phyloP scores from a whole-genome alignment of 805 yeast species.

The Hanseniaspora vineae region DNA sequence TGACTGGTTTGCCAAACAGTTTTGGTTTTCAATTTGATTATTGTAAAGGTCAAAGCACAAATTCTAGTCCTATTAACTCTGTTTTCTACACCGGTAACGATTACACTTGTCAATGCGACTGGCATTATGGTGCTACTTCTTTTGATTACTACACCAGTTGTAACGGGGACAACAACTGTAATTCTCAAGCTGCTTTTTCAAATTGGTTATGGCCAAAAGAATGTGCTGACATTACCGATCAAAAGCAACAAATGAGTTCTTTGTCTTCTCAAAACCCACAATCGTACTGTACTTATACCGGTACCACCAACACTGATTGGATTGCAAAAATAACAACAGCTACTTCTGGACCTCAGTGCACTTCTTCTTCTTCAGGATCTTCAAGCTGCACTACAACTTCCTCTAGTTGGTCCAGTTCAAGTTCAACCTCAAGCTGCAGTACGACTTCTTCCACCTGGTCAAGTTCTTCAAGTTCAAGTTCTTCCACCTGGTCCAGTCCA shows the following conservation, averaged over 20 bases:
- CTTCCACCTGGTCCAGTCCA: too few species aligned
- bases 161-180: conserved; percentile 3
- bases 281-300: not conserved
- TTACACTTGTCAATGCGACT: conserved; percentile 2
- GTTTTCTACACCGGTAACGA: not conserved
- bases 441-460: not conserved
- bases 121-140: conserved; percentile 4
- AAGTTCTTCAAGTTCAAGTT: not conserved
- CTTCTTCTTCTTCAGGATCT: not conserved
- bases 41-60: conserved; percentile 1
- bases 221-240: not conserved
- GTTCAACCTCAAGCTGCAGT: not conserved
- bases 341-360: not conserved
- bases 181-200: conserved; percentile 3
- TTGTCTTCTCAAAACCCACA: not conserved
- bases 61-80: not conserved
- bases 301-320: not conserved
- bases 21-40: conserved; percentile 6
- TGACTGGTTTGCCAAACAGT: not conserved
- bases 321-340: not conserved
- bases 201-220: conserved; percentile 4
- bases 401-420: not conserved
- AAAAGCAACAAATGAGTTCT: not conserved
- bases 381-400: not conserved
- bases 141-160: conserved; percentile 5